Evolutionary conservation across 1,284 basidiomycete genomes (phyloP).

Genomic region (Cystobasidium sp.): DNA sequence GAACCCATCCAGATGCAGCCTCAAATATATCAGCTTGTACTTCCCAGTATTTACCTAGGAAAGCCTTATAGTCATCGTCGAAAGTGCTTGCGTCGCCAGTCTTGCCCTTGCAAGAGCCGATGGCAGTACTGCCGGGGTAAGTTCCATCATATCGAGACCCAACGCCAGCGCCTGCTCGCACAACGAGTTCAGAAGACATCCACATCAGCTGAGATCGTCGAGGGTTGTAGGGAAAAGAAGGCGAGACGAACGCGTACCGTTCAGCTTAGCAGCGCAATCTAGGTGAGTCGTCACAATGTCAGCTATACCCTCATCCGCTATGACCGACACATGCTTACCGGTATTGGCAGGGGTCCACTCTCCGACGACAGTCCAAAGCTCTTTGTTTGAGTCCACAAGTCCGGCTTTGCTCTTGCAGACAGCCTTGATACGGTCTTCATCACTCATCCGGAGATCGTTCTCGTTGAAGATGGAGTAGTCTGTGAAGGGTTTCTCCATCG

Average conservation of each 20-base stretch:
- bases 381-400: slow-evolving; percentile 48
- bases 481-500: background rate
- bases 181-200: background rate
- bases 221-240: background rate
- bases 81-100: slow-evolving; percentile 75
- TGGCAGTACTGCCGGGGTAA: slow-evolving; percentile 52
- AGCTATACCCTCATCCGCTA: too few relatives aligned
- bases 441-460: slow-evolving; percentile 31
- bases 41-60: slow-evolving; percentile 81
- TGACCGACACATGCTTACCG: too few relatives aligned
- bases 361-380: slow-evolving; percentile 54
- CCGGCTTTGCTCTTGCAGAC: slow-evolving; percentile 52
- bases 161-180: slow-evolving; percentile 53
- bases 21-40: slow-evolving; percentile 64
- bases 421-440: slow-evolving; percentile 51
- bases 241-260: slow-evolving; percentile 28
- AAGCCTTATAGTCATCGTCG: slow-evolving; percentile 77
- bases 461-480: slow-evolving; percentile 42
- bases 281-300: background rate
- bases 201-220: slow-evolving; percentile 5
- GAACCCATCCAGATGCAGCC: slow-evolving; percentile 71
- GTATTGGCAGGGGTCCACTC: slow-evolving; percentile 56
- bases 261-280: slow-evolving; percentile 31
- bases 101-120: slow-evolving; percentile 73
- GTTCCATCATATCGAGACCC: slow-evolving; percentile 55